These are phyloP conservation scores for Aspergillus pseudotamarii DNA, from an alignment of 2,329 filamentous ascomycete species.

Conservation along the genomic window DNA sequence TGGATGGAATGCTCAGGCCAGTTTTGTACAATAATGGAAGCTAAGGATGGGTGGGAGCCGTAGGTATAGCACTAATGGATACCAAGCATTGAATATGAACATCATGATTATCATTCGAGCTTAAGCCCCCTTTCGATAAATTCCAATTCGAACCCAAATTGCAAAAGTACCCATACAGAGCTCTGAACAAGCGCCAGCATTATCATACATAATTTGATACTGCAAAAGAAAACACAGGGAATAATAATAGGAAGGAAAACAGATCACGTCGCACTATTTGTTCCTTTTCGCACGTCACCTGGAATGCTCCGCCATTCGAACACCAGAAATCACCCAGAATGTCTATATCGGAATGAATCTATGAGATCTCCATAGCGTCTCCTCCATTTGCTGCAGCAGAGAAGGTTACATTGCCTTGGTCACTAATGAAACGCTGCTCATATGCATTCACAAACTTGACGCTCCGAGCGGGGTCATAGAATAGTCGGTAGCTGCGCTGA, in stretches of 20 bases:
- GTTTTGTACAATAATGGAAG: constrained; percentile 52
- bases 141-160: constrained; percentile 27
- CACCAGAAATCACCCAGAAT: constrained; percentile 15
- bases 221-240: constrained; percentile 24
- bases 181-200: constrained; percentile 39
- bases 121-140: constrained; percentile 21
- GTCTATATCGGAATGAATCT: constrained; percentile 19
- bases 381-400: constrained; percentile 55
- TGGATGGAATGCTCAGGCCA: constrained; percentile 56
- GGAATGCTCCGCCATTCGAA: constrained; percentile 15
- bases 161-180: constrained; percentile 25
- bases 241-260: constrained; percentile 19
- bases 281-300: constrained; percentile 9
- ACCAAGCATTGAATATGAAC: constrained; percentile 19
- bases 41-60: neutral
- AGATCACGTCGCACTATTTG: constrained; percentile 21
- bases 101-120: constrained; percentile 25
- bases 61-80: constrained; percentile 16
- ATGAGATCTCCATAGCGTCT: constrained; percentile 72
- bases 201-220: constrained; percentile 43
- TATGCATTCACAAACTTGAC: constrained; percentile 88
- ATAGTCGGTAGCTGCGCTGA: constrained; percentile 88
- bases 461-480: constrained; percentile 86
- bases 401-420: constrained; percentile 79
- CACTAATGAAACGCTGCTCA: constrained; percentile 90